Base-by-base conservation (phyloP, 2,329 filamentous ascomycete genomes). In the Colletotrichum paranaense region DNA sequence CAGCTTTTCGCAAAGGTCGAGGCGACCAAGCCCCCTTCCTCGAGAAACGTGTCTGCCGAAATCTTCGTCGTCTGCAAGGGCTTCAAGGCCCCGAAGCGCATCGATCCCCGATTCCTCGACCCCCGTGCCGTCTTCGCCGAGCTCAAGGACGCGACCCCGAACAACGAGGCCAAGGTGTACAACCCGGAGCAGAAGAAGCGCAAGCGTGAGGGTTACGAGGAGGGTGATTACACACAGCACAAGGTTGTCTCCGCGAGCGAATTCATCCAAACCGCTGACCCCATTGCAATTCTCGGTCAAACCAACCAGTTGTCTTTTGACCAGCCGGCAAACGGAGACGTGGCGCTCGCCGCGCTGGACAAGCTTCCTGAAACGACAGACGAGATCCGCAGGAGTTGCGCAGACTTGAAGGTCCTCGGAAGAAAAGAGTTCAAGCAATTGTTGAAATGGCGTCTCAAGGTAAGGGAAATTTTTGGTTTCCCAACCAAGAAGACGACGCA, bases 61-160 rank as follows among this genome's bases (percentile, higher is more conserved):
- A 98, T 98, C 53, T 99, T 99, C 86, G 96, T 98, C 76, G 97
- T 99, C 42, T 98, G 96, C 84, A 91, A 93, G 76, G 97, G 96
- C 24, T 99, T 92, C 88, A 98, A 98, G 85, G 96, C 96, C 0
- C 97, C 97, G 4, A 98, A 98, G 85, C 90, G 92, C 75, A 91
- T 99, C 72, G 97, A 99, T 79, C 95, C 96, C 11, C 94, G 94
- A 77, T 97, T 99, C 81, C 87, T 99, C 65, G 97, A 99, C 79
- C 91, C 97, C 6, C 91, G 91, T 76, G 91, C 93, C 70, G 97
- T 98, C 35, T 99, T 99, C 79, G 95, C 95, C 38, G 97, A 99
- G 82, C 86, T 98, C n/a, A 87, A 93, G 38, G 94, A 93, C 70
- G 91, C 94, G 1, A 93, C 92, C 0, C 95, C 95, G 1, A 99